Conservation (phyloP, 768 basidiomycete genomes). For the Rhodotorula graminis region DNA sequence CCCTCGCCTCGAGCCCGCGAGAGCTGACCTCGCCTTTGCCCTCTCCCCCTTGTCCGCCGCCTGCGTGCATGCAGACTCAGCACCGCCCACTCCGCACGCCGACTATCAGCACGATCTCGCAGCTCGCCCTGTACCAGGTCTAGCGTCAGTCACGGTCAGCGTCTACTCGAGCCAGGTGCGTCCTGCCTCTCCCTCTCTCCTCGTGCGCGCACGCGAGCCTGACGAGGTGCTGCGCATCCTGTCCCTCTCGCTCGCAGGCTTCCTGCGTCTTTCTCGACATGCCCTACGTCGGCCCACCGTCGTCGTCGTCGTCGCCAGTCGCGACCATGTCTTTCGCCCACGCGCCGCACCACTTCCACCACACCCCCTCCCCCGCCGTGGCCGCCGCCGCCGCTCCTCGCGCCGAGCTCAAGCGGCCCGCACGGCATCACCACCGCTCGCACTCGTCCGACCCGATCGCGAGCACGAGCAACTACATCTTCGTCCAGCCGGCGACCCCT, state of each 20-base stretch:
- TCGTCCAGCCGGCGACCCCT: constrained; percentile 33
- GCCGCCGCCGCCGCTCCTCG: constrained; percentile 7
- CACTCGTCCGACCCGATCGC: constrained; percentile 32
- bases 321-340: constrained; percentile 17
- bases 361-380: background rate
- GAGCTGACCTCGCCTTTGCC: too few relatives aligned
- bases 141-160: too few relatives aligned
- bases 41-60: too few relatives aligned
- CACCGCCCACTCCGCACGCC: too few relatives aligned
- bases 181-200: too few relatives aligned
- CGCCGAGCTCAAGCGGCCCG: constrained; percentile 13
- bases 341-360: background rate
- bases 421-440: constrained; percentile 35
- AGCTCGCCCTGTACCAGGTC: too few relatives aligned
- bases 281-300: background rate
- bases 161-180: too few relatives aligned
- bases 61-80: too few relatives aligned
- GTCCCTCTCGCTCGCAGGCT: background rate
- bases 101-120: too few relatives aligned
- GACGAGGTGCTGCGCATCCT: background rate
- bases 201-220: too few relatives aligned
- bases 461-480: constrained; percentile 35
- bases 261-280: background rate
- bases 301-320: constrained; percentile 4
- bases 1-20: too few relatives aligned